Percentiles rank a stretch among this genome's conserved stretches.
Conservation (phyloP, 2,329 filamentous ascomycete genomes). For the Malbranchea zuffiana region DNA sequence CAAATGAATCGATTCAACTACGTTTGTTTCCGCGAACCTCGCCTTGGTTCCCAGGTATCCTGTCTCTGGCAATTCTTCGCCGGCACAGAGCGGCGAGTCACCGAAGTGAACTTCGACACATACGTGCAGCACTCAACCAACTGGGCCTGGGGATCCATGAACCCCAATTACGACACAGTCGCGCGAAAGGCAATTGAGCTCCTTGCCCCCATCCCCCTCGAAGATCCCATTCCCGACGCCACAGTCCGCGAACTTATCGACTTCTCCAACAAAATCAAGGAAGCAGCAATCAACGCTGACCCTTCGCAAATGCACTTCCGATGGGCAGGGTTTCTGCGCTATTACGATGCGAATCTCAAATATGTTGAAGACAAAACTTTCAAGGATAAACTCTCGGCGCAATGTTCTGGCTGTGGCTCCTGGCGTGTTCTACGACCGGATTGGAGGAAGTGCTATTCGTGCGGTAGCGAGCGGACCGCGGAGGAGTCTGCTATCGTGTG, state of each 20-base stretch:
- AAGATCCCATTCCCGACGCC: constrained; percentile 5
- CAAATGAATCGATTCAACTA: constrained; percentile 21
- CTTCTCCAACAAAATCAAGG: constrained; percentile 7
- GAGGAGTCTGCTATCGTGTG: constrained; percentile 2
- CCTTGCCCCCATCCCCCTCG: constrained; percentile 5
- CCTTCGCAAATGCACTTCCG: not conserved
- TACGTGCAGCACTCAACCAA: constrained; percentile 3
- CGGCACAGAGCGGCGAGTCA: constrained; percentile 2
- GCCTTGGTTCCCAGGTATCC: constrained; percentile 16
- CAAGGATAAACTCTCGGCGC: constrained; percentile 4
- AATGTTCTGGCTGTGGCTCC: constrained; percentile 6
- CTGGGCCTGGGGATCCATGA: constrained; percentile 7
- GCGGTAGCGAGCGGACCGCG: constrained; percentile 3
- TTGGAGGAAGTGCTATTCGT: constrained; percentile 9
- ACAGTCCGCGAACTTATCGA: constrained; percentile 5
- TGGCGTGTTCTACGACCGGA: constrained; percentile 4
- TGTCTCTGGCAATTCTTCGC: constrained; percentile 18
- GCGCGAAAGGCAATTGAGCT: constrained; percentile 8
- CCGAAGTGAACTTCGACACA: constrained; percentile 2
- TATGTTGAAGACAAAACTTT: constrained; percentile 3
- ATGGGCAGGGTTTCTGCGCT: constrained; percentile 6
- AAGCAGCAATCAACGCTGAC: not conserved
- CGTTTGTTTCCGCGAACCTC: constrained; percentile 16
- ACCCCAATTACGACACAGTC: constrained; percentile 5
- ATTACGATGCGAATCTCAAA: constrained; percentile 7